Base-by-base conservation (phyloP, 306 rosid species). In the Luffa aegyptiaca region DNA sequence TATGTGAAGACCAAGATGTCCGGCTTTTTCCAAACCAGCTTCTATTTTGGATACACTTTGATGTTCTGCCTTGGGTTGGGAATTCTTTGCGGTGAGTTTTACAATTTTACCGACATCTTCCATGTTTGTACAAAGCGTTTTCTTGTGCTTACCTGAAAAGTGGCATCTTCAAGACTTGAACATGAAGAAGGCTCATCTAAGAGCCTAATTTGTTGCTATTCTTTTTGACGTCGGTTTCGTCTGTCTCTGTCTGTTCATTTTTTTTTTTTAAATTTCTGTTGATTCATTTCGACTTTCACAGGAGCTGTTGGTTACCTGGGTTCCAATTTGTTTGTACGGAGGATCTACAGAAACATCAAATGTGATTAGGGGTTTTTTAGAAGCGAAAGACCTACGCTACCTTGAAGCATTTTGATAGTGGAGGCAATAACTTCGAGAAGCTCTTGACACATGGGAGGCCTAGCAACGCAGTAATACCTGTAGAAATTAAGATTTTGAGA, bases 331-430 rank as follows among this genome's bases (percentile, higher is more conserved):
- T 96, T 96, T 76, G 99, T 96, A 86, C 90, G 99, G 90, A 96
- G 99, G 93, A 96, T 96, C 91, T 96, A 96, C 91, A 91, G 98
- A 85, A 96, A 96, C 90, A 96, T 96, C 89, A 96, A 96, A 84
- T 96, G 99, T 41, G 99, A 96, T 87, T 96, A 91, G 64, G 79
- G 62, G 45, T 74, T 33, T 33, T 71, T 45, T 45, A 17, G 59
- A 72, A 26, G 77, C 41, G 20, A 48, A 72, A 72, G 59, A 70
- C 76, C 77, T 31, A 26, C 59, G 58, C 44, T 31, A 73, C 78
- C 78, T 51, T 49, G 44, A 33, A 49, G 45, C 78, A 49, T 51
- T 73, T 73, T 73, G 61, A 73, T 51, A 73, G 61, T 73, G 61
- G 45, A 73, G 45, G 78, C 45, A 49, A 73, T 73, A 49, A 49